Evolutionary conservation across 768 basidiomycete species (phyloP), one percentile per base, ranked within the genome.

Genomic region (Boletus eberwhitei): DNA sequence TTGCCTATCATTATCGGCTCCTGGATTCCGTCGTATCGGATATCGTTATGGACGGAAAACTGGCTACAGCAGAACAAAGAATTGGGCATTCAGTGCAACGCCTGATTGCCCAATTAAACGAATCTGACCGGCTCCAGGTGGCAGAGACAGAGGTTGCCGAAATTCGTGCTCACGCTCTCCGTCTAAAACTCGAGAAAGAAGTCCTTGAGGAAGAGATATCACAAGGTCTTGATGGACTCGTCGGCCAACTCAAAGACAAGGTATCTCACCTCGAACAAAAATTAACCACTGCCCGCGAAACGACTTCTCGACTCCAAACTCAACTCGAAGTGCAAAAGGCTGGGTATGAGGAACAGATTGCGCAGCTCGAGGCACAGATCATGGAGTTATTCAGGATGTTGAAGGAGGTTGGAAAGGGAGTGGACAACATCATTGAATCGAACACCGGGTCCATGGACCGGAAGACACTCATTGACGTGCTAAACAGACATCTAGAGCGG

Each of bases 381-480:
- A 83, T 90, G 79, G 94, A 97, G 67, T 72, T 98, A 17, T 98
- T 95, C 75, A 80, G 88, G 61, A 96, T 97, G 93, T 77, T 98
- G 50, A 90, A 85, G 67, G 90, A 96, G 64, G 81, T 88, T 35
- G 85, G 88, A 16, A 84, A 81, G 52, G 87, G 88, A 14, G 81
- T 92, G 36, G 88, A 90, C 52, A 81, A 79, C 57, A 83, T 94
- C 55, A 73, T 90, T 19, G 89, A 86, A 68, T 78, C 74, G 24
- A 80, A 80, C 40, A 71, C 74, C 21, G 80, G 77, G 8, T 70
- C 77, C 8, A 84, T 93, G 83, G 88, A 95, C 64, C 80, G 93
- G 55, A 87, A 87, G 72, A 79, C 85, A 17, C 79, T 98, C 38
- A 86, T 97, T 8, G 81, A 87, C 35, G 82, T 82, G 19, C 76